These are phyloP conservation scores for Salicornia ramosissima DNA, from an alignment of 148 eudicot genomes.

Conservation along the genomic window DNA sequence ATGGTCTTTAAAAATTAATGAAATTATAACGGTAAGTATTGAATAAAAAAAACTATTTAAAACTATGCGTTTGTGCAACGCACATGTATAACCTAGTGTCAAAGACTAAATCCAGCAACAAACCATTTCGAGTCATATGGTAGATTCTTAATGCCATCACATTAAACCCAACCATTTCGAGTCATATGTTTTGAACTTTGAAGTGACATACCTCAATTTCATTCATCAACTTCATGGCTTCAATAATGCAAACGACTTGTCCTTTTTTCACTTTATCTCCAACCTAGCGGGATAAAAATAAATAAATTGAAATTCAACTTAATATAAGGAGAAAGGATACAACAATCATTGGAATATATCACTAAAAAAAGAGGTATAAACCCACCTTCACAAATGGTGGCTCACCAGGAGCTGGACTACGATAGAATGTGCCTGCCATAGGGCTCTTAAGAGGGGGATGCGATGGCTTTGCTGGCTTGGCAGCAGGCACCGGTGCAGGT, in stretches of 20 bases:
- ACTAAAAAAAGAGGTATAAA: background rate
- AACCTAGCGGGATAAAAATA: constrained; percentile 30
- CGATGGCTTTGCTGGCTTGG: constrained; percentile 48
- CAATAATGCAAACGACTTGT: constrained; percentile 71
- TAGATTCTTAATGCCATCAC: background rate
- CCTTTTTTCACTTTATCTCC: constrained; percentile 84
- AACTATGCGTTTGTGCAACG: too few species aligned
- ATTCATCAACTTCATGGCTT: constrained; percentile 93
- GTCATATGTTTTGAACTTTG: background rate
- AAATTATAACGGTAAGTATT: too few species aligned
- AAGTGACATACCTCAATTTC: constrained; percentile 57
- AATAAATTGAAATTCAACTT: background rate
- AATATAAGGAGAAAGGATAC: background rate
- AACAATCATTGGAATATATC: background rate
- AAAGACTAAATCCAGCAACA: background rate
- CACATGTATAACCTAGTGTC: too few species aligned
- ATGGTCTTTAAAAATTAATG: too few species aligned
- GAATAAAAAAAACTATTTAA: too few species aligned
- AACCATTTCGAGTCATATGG: background rate
- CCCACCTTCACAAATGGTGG: constrained; percentile 81
- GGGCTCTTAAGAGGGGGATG: constrained; percentile 67
- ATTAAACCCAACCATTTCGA: background rate
- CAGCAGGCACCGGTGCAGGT: constrained; percentile 43
- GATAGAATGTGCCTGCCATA: constrained; percentile 80
- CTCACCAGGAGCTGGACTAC: constrained; percentile 72